A percentile compares a stretch with the other conserved stretches of the same genome.
Evolutionary conservation across 306 rosid species (phyloP).

Genomic region (Prunus fruticosa): DNA sequence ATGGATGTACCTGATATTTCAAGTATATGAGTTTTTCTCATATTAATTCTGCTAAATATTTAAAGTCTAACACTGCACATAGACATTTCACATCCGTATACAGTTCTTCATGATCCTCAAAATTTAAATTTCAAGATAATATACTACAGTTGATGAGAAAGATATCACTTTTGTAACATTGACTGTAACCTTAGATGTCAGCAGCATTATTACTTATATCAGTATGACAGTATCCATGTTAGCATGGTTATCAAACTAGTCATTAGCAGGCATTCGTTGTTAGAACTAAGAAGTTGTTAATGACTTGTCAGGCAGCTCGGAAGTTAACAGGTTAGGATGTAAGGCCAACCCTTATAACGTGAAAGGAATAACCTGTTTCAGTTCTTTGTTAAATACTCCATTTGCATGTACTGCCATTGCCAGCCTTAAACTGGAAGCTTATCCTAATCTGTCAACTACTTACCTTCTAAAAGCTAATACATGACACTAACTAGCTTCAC

Average conservation of each 20-base stretch:
- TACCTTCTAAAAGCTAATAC: background rate
- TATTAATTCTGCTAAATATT: background rate
- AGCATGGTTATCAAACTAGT: background rate
- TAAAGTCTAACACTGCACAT: background rate
- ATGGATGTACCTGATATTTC: constrained; percentile 1
- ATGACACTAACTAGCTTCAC: background rate
- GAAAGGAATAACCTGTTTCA: background rate
- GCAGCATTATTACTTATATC: background rate
- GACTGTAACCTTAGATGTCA: background rate
- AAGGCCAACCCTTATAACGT: background rate
- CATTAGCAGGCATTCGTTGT: background rate
- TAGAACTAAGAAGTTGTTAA: background rate
- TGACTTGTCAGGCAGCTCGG: background rate
- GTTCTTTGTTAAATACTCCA: background rate
- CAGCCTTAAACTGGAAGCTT: background rate
- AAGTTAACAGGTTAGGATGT: background rate
- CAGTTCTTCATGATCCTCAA: background rate
- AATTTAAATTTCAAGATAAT: background rate
- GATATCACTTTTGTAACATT: background rate
- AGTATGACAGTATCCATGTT: background rate
- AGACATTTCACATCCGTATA: background rate
- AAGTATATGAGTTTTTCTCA: background rate
- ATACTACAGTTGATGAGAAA: background rate
- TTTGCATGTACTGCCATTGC: background rate
- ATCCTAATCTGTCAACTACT: background rate